Percentiles rank a stretch among this genome's conserved stretches.
Evolutionary conservation across 202 grass and related monocot species (phyloP).

Genomic region (Carex arenaria): DNA sequence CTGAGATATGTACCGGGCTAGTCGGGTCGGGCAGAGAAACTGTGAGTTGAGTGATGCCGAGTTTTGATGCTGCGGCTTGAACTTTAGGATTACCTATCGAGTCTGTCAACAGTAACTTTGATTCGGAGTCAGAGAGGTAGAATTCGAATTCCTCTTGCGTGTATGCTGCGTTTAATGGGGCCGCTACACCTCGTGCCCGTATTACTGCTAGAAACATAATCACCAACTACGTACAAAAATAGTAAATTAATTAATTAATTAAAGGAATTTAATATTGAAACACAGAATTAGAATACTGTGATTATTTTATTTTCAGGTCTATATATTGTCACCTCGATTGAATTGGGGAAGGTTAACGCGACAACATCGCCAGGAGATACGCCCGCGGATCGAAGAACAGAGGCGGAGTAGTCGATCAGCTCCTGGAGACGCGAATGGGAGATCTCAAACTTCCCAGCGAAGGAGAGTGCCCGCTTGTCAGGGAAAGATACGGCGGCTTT

Average conservation of each 20-base stretch:
- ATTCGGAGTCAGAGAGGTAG: conserved; percentile 71
- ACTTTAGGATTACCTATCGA: conserved; percentile 50
- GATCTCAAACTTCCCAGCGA: conserved; percentile 44
- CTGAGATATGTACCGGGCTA: conserved; percentile 23
- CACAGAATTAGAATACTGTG: not conserved
- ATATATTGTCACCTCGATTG: conserved; percentile 47
- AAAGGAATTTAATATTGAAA: not conserved
- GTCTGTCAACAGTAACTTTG: conserved; percentile 54
- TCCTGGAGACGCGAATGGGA: conserved; percentile 57
- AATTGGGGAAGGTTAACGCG: conserved; percentile 81
- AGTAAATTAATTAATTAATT: too few species aligned
- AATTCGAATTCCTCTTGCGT: conserved; percentile 87
- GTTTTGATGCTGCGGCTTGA: conserved; percentile 46
- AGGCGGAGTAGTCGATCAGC: conserved; percentile 57
- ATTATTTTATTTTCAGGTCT: not conserved
- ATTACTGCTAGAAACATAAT: conserved; percentile 73
- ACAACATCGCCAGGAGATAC: conserved; percentile 47
- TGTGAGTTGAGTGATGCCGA: conserved; percentile 32
- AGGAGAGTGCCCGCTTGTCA: conserved; percentile 39
- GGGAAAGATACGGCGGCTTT: conserved; percentile 44
- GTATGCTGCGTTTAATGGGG: conserved; percentile 74
- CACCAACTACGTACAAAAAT: conserved; percentile 55
- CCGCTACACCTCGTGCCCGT: conserved; percentile 53
- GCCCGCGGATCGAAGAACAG: conserved; percentile 25
- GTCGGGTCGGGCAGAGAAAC: conserved; percentile 31